phyloP scores from a whole-genome alignment of 176 grass and related monocot genomes.

The Bromus sterilis region DNA sequence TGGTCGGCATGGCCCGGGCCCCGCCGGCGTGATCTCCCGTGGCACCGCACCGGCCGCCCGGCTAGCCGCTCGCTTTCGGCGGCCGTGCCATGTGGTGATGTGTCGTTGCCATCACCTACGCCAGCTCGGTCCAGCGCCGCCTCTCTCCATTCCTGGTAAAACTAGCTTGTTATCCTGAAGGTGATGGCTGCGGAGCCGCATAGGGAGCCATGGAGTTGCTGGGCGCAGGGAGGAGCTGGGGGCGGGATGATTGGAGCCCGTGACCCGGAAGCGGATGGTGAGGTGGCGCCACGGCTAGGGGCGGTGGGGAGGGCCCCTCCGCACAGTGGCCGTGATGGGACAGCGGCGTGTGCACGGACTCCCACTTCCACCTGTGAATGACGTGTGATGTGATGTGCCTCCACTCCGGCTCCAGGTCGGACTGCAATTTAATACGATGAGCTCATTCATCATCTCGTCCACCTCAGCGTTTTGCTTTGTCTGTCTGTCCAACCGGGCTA shows the following conservation, averaged over 20 bases:
- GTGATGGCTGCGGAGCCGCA: too few relatives aligned
- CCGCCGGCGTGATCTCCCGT: conserved; percentile 17
- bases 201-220: neutral
- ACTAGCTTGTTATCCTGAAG: too few relatives aligned
- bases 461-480: neutral
- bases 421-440: neutral
- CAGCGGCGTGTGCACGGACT: neutral
- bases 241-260: neutral
- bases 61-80: neutral
- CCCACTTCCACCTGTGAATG: neutral
- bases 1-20: conserved; percentile 21
- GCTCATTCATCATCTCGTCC: neutral
- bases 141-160: too few relatives aligned
- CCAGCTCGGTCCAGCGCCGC: neutral
- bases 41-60: neutral
- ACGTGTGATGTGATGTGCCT: neutral
- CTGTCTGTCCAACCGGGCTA: neutral
- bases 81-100: neutral
- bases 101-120: neutral
- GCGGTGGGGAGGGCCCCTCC: neutral
- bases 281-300: neutral
- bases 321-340: neutral
- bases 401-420: neutral
- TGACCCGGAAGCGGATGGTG: neutral
- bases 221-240: neutral